Evolutionary conservation across 2,329 filamentous ascomycete genomes (phyloP).

Genomic region (Venturia aucupariae): DNA sequence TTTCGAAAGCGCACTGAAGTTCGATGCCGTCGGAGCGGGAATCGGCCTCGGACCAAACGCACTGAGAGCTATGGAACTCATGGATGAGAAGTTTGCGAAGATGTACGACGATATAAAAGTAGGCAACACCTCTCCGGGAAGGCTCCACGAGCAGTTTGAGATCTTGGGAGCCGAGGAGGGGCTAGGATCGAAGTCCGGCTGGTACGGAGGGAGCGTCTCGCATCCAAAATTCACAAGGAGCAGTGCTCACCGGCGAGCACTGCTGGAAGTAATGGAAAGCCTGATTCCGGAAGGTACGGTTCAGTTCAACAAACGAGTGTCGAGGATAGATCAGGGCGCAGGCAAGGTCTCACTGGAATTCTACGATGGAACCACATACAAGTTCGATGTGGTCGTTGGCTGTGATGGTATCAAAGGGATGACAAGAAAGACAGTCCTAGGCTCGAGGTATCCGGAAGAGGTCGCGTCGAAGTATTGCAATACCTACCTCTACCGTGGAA

Average conservation of each 20-base stretch:
- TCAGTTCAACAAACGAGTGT: conserved; percentile 15
- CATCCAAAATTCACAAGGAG: conserved; percentile 18
- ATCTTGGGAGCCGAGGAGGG: conserved; percentile 23
- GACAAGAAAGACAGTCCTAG: neutral
- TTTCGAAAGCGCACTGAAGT: conserved; percentile 22
- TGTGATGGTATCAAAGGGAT: conserved; percentile 38
- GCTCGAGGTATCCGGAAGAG: conserved; percentile 10
- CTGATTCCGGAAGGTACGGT: conserved; percentile 35
- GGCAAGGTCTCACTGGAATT: conserved; percentile 31
- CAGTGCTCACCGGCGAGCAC: conserved; percentile 39
- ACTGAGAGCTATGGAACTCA: conserved; percentile 20
- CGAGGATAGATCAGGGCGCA: conserved; percentile 6
- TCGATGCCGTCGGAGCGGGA: conserved; percentile 24
- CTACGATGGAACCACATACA: conserved; percentile 33
- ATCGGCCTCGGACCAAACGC: conserved; percentile 24
- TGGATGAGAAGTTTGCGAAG: conserved; percentile 20
- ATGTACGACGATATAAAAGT: conserved; percentile 23
- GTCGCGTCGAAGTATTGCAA: conserved; percentile 12
- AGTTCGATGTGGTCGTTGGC: conserved; percentile 37
- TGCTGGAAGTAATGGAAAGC: conserved; percentile 40
- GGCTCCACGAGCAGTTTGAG: conserved; percentile 17
- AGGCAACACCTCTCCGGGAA: conserved; percentile 18
- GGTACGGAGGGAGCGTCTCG: conserved; percentile 6
- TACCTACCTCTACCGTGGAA: conserved; percentile 12
- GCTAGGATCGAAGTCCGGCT: conserved; percentile 19